Conservation (phyloP, 1,284 basidiomycete genomes). For the Puccinia coronata region DNA sequence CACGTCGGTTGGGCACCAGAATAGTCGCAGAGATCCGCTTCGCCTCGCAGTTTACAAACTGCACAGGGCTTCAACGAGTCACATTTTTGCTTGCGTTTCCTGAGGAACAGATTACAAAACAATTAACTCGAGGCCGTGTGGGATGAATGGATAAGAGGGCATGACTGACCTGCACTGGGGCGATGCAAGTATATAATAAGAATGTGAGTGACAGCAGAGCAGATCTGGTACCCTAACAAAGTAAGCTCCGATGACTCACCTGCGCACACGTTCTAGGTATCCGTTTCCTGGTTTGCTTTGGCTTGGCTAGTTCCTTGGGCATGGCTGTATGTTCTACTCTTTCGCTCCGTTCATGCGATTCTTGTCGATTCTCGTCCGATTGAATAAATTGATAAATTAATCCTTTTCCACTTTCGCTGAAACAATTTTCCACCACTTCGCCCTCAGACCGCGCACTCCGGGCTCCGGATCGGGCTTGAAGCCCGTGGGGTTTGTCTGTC, state of each 20-base stretch:
- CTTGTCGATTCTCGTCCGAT: too few species aligned
- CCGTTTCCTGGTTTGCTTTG: constrained; percentile 47
- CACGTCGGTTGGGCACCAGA: constrained; percentile 26
- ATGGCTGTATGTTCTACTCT: too few species aligned
- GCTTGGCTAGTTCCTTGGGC: constrained; percentile 48
- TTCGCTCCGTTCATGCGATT: too few species aligned
- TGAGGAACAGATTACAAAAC: neutral
- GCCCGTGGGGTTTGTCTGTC: too few species aligned
- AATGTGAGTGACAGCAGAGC: neutral
- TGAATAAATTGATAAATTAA: too few species aligned
- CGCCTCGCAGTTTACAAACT: constrained; percentile 47
- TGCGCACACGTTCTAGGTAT: constrained; percentile 48
- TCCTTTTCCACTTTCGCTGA: too few species aligned
- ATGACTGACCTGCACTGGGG: constrained; percentile 32
- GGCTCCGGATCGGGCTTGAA: too few species aligned
- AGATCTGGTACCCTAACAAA: neutral
- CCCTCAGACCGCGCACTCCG: too few species aligned
- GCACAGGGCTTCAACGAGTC: constrained; percentile 49
- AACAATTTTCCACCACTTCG: too few species aligned
- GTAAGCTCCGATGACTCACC: neutral
- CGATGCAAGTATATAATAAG: neutral
- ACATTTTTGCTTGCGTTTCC: constrained; percentile 49
- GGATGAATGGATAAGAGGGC: neutral
- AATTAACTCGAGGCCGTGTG: neutral
- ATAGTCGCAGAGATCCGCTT: constrained; percentile 49